These are phyloP conservation scores for Nicotiana paniculata DNA, from an alignment of 257 asterid species.

Conservation along the genomic window DNA sequence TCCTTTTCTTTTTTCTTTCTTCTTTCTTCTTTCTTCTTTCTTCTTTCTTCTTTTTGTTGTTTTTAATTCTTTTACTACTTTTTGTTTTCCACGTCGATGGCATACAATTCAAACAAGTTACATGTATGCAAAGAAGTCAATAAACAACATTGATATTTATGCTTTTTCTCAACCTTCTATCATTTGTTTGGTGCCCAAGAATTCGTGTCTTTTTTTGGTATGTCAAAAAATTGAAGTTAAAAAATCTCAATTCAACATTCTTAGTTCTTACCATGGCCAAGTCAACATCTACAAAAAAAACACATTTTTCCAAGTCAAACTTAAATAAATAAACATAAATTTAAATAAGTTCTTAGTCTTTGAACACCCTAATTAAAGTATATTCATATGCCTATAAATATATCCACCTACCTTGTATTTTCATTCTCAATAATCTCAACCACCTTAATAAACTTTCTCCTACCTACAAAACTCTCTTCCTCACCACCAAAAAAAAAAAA, in stretches of 20 bases:
- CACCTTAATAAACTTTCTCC: background rate
- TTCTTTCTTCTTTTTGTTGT: background rate
- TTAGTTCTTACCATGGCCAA: background rate
- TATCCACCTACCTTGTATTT: background rate
- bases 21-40: background rate
- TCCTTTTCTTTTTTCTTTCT: background rate
- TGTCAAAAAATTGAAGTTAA: background rate
- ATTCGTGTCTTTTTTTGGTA: background rate
- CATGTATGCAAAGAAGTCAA: background rate
- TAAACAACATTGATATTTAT: background rate
- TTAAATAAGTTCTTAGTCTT: background rate
- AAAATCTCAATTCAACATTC: background rate
- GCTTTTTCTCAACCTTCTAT: background rate
- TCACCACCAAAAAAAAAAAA: background rate
- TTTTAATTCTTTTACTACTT: background rate
- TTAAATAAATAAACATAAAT: background rate
- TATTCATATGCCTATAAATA: background rate
- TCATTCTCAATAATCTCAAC: conserved; percentile 3
- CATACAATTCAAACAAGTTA: background rate
- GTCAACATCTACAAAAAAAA: background rate
- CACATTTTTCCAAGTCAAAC: background rate
- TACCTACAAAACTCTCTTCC: background rate
- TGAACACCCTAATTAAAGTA: background rate
- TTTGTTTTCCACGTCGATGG: background rate
- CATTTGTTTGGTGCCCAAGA: background rate